Percentiles rank a stretch among this genome's conserved stretches.
phyloP scores from a whole-genome alignment of 768 basidiomycete species.

The Tylopilus intermedius region DNA sequence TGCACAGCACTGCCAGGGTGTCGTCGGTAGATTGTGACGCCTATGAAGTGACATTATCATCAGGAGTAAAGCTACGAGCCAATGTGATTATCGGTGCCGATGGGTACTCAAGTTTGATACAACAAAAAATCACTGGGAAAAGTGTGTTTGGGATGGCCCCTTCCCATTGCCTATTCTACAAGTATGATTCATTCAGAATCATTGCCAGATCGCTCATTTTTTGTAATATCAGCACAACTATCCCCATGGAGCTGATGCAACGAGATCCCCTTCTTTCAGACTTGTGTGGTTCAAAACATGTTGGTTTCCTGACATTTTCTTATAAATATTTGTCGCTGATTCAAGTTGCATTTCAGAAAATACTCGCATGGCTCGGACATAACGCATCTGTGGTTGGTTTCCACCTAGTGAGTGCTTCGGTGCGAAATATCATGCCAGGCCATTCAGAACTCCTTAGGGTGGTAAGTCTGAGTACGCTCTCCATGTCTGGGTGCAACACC shows the following conservation, averaged over 20 bases:
- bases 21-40: slow-evolving; percentile 32
- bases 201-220: background rate
- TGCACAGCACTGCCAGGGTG: slow-evolving; percentile 40
- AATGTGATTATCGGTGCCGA: slow-evolving; percentile 62
- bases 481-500: slow-evolving; percentile 22
- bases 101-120: slow-evolving; percentile 43
- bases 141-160: slow-evolving; percentile 27
- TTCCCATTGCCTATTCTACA: slow-evolving; percentile 38
- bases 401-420: slow-evolving; percentile 17
- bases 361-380: slow-evolving; percentile 20
- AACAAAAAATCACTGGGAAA: slow-evolving; percentile 30
- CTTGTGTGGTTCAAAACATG: slow-evolving; percentile 23
- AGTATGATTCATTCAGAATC: slow-evolving; percentile 28
- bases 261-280: slow-evolving; percentile 36
- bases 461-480: slow-evolving; percentile 33
- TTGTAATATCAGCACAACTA: slow-evolving; percentile 31
- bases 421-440: background rate
- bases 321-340: background rate
- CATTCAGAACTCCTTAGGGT: slow-evolving; percentile 29
- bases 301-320: slow-evolving; percentile 3
- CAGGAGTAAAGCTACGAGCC: slow-evolving; percentile 40
- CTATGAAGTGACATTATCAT: slow-evolving; percentile 34
- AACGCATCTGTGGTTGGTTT: slow-evolving; percentile 20
- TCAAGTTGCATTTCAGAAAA: slow-evolving; percentile 8
- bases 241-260: slow-evolving; percentile 38